Base-by-base conservation (phyloP, 352 stramenopile genomes). In the Phytopythium litorale region DNA sequence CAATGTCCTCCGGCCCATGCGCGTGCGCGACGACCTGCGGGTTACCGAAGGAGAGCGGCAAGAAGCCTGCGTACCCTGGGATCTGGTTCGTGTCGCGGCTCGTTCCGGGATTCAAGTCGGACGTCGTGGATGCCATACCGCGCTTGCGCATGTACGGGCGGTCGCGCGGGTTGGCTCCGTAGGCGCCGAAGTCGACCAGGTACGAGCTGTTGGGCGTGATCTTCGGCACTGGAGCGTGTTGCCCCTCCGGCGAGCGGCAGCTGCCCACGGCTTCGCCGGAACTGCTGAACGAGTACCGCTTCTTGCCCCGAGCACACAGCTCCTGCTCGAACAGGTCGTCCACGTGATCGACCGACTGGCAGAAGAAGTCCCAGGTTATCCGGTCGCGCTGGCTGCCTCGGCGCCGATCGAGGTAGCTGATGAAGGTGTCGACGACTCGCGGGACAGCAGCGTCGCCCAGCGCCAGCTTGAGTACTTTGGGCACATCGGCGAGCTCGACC, bases 71-170 rank as follows among this genome's bases (percentile, higher is more conserved):
- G 56, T 96, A 95, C 16, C 86, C 86, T 16, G 86, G 86, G 19
- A 94, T 87, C 49, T 96, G 88, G 69, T 86, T 87, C 9, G 87
- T 95, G 42, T 84, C 75, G 37, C 86, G 78, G 11, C 72, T 77
- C 35, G 86, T 92, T 19, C 84, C 88, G 0, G 71, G 65, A 25
- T 88, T 84, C 37, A 96, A 48, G 49, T 96, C 88, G 11, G 73
- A 67, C 7, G 84, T 92, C 9, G 84, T 93, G 3, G 83, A 88
- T 15, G 83, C 84, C 84, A 96, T 96, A 38, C 83, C 85, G 33
- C 78, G 68, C 61, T 79, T 88, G 32, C 84, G 76, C 71, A 91
- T 75, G 67, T 92, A 94, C 21, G 82, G 81, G 0, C 86, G 71
- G 1, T 82, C 72, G n/a, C 71, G 63, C 7, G 81, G 84, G 32